Percentiles rank a stretch among this genome's conserved stretches.
Conservation (phyloP, 106 monocot genomes). For the Acorus gramineus region DNA sequence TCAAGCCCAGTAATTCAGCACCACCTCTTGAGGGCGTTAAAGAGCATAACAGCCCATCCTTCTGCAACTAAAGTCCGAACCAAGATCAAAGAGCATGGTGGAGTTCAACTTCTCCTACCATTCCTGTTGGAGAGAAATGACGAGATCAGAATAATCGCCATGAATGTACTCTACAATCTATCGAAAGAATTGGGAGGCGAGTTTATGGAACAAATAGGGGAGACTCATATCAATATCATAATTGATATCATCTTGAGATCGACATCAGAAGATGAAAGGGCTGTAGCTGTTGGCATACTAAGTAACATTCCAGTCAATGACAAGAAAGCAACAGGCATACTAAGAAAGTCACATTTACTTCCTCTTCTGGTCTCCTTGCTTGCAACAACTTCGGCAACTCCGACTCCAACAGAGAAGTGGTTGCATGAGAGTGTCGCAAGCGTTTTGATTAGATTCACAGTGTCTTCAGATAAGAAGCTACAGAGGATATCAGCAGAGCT, state of each 20-base stretch:
- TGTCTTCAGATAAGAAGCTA: slow-evolving; percentile 65
- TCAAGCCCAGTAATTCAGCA: slow-evolving; percentile 49
- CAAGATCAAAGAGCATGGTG: slow-evolving; percentile 59
- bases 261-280: slow-evolving; percentile 39
- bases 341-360: slow-evolving; percentile 42
- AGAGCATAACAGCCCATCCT: slow-evolving; percentile 42
- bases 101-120: slow-evolving; percentile 45
- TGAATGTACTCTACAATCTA: slow-evolving; percentile 49
- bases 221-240: slow-evolving; percentile 40
- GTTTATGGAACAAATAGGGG: slow-evolving; percentile 26
- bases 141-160: slow-evolving; percentile 30
- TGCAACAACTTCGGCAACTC: slow-evolving; percentile 6
- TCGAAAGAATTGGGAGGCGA: slow-evolving; percentile 43
- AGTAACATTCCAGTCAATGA: slow-evolving; percentile 54
- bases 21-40: slow-evolving; percentile 59
- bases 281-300: slow-evolving; percentile 47
- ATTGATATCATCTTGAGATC: slow-evolving; percentile 30
- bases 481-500: slow-evolving; percentile 41
- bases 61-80: slow-evolving; percentile 32
- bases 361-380: slow-evolving; percentile 40
- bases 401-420: slow-evolving; percentile 7
- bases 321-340: slow-evolving; percentile 50
- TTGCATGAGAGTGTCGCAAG: slow-evolving; percentile 52
- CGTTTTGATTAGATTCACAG: slow-evolving; percentile 54
- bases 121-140: slow-evolving; percentile 35